Conservation (phyloP, 169 alveolate species). For the Cryptosporidium sp. region DNA sequence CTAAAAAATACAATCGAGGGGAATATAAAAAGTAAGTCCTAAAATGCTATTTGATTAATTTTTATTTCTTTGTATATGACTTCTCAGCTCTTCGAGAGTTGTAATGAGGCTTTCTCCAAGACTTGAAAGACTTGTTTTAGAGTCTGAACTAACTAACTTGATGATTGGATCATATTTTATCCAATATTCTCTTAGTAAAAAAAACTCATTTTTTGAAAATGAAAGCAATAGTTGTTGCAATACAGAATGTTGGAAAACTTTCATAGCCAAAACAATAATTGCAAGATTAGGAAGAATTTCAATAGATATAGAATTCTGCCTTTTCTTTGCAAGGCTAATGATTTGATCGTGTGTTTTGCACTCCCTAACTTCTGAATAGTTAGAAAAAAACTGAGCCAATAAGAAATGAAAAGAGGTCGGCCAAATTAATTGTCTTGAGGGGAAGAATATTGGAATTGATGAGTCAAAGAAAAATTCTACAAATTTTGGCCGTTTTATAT, state of each 20-base stretch:
- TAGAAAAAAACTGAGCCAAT: slow-evolving; percentile 33
- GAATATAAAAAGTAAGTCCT: too few relatives aligned
- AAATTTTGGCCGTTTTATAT: slow-evolving; percentile 6
- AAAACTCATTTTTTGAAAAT: slow-evolving; percentile 38
- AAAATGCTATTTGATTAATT: too few relatives aligned
- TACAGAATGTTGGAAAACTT: slow-evolving; percentile 55
- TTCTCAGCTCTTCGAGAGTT: slow-evolving; percentile 21
- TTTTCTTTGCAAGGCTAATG: slow-evolving; percentile 1
- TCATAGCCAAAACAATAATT: slow-evolving; percentile 12
- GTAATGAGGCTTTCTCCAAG: slow-evolving; percentile 24
- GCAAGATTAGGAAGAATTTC: slow-evolving; percentile 28
- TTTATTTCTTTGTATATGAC: slow-evolving; percentile 1
- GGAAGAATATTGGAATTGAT: slow-evolving; percentile 43
- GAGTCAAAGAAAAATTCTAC: slow-evolving; percentile 59
- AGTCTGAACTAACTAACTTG: background rate
- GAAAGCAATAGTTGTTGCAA: slow-evolving; percentile 23
- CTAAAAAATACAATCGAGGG: background rate
- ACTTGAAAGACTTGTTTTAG: background rate
- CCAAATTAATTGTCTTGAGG: slow-evolving; percentile 62
- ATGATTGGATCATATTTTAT: slow-evolving; percentile 13
- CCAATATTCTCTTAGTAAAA: slow-evolving; percentile 27
- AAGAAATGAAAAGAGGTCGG: slow-evolving; percentile 63
- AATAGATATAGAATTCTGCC: background rate
- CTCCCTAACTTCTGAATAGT: slow-evolving; percentile 2
- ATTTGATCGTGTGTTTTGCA: slow-evolving; percentile 43